Evolutionary conservation across 2,329 filamentous ascomycete genomes (phyloP).

Genomic region (Alternaria metachromatica): DNA sequence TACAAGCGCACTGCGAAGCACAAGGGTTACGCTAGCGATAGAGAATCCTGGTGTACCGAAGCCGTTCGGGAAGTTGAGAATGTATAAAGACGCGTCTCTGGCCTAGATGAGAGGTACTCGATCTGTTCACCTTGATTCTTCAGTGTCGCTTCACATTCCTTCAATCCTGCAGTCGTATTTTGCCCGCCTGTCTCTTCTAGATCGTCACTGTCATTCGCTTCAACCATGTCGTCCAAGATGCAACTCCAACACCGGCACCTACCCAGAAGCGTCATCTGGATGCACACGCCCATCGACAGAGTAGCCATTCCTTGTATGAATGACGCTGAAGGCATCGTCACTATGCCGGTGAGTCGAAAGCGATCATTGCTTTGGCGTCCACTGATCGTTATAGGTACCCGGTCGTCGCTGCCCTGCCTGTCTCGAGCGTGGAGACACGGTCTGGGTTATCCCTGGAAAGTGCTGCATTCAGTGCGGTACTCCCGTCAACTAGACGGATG

Average conservation of each 20-base stretch:
- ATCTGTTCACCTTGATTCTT: not conserved
- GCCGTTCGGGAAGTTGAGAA: not conserved
- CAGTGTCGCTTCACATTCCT: not conserved
- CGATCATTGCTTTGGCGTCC: not conserved
- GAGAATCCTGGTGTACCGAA: conserved; percentile 1
- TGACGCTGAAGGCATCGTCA: conserved; percentile 39
- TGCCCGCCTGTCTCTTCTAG: not conserved
- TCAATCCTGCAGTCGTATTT: not conserved
- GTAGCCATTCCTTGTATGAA: conserved; percentile 37
- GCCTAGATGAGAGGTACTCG: not conserved
- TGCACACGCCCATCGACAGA: conserved; percentile 32
- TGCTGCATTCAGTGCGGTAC: conserved; percentile 50
- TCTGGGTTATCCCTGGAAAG: conserved; percentile 52
- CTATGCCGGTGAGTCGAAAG: conserved; percentile 41
- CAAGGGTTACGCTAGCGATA: conserved; percentile 3
- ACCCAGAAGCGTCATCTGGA: conserved; percentile 31
- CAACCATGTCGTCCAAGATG: not conserved
- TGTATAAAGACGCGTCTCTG: conserved; percentile 19
- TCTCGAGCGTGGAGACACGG: conserved; percentile 48
- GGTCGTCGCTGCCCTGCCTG: conserved; percentile 50
- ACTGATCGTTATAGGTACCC: conserved; percentile 40
- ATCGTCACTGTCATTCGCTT: not conserved
- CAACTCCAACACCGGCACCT: not conserved
- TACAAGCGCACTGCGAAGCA: conserved; percentile 25
- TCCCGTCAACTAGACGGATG: conserved; percentile 42